Evolutionary conservation across 2,329 filamentous ascomycete species (phyloP).

Genomic region (Hypomyces rosellus): DNA sequence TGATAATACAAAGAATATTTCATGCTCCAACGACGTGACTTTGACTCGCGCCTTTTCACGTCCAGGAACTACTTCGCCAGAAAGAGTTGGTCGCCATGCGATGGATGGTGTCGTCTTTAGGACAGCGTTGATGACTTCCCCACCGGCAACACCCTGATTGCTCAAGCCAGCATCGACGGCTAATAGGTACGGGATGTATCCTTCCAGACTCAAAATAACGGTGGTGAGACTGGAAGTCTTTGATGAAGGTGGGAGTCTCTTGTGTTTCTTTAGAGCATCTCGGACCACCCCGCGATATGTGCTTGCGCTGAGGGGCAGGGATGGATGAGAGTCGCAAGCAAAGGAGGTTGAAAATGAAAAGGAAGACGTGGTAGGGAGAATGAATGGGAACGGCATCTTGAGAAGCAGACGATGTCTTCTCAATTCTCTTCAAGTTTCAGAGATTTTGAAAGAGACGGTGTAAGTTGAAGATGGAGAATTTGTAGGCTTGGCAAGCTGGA

Average conservation of each 20-base stretch:
- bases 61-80: constrained; percentile 55
- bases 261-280: constrained; percentile 81
- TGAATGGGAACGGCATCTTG: constrained; percentile 83
- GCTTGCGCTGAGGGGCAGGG: constrained; percentile 74
- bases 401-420: background rate
- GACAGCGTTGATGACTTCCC: constrained; percentile 62
- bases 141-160: constrained; percentile 32
- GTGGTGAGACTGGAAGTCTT: constrained; percentile 65
- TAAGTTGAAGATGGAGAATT: background rate
- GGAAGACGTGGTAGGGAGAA: constrained; percentile 81
- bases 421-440: background rate
- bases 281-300: constrained; percentile 78
- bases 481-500: constrained; percentile 6
- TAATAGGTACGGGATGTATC: constrained; percentile 79
- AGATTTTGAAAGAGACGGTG: background rate
- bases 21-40: constrained; percentile 70
- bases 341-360: constrained; percentile 76
- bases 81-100: constrained; percentile 80
- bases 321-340: constrained; percentile 77
- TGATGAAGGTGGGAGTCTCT: constrained; percentile 67
- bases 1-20: constrained; percentile 72
- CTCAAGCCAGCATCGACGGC: constrained; percentile 69
- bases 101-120: constrained; percentile 56
- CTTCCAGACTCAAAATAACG: constrained; percentile 62
- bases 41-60: constrained; percentile 62